Percentiles rank a stretch among this genome's conserved stretches.
phyloP scores from a whole-genome alignment of 768 basidiomycete genomes.

The Dacryopinax primogenitus region DNA sequence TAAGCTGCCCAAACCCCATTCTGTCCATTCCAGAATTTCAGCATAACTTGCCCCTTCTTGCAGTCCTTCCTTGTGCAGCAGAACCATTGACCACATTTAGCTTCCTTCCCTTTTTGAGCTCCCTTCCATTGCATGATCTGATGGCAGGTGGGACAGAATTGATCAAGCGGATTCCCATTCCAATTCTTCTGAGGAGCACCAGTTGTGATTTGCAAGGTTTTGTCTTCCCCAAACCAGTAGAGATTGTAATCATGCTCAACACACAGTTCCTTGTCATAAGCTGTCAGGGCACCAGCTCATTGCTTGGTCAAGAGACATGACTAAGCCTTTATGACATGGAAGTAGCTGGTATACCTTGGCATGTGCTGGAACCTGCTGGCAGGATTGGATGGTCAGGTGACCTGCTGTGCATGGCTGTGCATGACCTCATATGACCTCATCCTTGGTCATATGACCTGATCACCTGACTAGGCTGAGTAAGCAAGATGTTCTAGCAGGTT shows the following conservation, averaged over 20 bases:
- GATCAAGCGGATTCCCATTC: neutral
- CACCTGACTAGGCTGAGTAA: too few species aligned
- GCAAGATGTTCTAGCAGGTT: too few species aligned
- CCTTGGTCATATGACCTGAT: too few species aligned
- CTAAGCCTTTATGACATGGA: neutral
- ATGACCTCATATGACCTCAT: too few species aligned
- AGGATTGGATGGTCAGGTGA: too few species aligned
- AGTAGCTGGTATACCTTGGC: too few species aligned
- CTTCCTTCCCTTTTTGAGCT: neutral
- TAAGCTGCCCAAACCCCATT: neutral
- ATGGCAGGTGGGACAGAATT: neutral
- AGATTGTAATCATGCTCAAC: neutral
- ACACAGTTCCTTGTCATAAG: neutral
- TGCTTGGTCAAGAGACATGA: neutral
- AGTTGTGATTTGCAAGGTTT: neutral
- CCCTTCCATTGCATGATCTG: neutral
- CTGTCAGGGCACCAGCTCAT: neutral
- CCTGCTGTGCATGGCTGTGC: too few species aligned
- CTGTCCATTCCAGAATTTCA: neutral
- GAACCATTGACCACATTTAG: neutral
- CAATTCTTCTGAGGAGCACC: neutral
- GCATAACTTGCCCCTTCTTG: neutral
- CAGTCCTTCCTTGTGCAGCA: neutral
- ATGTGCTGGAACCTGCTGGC: too few species aligned
- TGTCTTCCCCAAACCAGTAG: neutral